Conservation (phyloP, 495 filamentous ascomycete genomes). For the Penicillium goetzii region DNA sequence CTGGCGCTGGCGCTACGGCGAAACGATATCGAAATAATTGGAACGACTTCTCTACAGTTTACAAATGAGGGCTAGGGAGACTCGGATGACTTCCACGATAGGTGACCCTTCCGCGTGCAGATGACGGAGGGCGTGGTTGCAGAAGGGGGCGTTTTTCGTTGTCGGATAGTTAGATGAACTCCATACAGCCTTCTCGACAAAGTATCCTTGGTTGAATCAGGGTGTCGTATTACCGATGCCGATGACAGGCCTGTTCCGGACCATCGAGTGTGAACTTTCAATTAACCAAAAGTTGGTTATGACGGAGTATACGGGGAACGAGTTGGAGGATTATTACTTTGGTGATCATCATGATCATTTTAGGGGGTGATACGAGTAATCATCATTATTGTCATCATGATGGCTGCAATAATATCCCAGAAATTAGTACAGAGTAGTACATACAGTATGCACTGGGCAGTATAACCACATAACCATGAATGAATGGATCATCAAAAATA, state of each 20-base stretch:
- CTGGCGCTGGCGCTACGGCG: neutral
- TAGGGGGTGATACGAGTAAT: neutral
- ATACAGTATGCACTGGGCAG: no score
- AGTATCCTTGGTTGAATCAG: neutral
- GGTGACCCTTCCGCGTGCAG: constrained; percentile 28
- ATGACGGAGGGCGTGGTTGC: constrained; percentile 6
- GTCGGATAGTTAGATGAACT: neutral
- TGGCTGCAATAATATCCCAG: neutral
- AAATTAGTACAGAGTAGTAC: neutral
- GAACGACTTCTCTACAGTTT: neutral
- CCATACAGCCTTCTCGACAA: neutral
- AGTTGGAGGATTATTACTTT: no score
- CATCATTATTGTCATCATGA: neutral
- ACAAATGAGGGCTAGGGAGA: neutral
- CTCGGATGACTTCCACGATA: constrained; percentile 33
- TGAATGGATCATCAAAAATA: neutral
- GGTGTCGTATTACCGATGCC: constrained; percentile 2
- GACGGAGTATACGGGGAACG: neutral
- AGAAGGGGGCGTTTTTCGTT: neutral
- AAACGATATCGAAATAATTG: neutral
- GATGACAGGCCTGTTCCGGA: constrained; percentile 17
- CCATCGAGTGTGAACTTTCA: neutral
- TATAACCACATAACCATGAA: neutral
- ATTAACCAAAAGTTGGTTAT: neutral
- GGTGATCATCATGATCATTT: neutral